Conservation (phyloP, 1,139 yeast genomes). For the Scheffersomyces stambukii region DNA sequence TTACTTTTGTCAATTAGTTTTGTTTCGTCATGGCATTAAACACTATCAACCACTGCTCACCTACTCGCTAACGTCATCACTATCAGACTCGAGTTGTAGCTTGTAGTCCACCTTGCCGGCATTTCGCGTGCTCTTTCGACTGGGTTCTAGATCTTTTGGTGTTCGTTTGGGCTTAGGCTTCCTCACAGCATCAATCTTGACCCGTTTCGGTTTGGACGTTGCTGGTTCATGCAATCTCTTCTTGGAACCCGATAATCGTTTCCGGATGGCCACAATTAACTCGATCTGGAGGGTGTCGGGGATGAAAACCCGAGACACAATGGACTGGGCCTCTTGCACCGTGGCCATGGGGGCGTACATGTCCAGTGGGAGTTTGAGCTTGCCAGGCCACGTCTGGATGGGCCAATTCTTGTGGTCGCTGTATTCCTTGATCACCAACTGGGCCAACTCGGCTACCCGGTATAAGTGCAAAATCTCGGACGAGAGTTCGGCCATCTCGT, state of each 20-base stretch:
- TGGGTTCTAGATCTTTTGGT: constrained; percentile 14
- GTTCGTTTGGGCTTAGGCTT: constrained; percentile 3
- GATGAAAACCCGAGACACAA: constrained; percentile 47
- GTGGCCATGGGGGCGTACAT: constrained; percentile 55
- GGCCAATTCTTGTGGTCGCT: constrained; percentile 64
- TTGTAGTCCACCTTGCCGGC: constrained; percentile 37
- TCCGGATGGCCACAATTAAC: constrained; percentile 23
- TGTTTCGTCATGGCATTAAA: background rate
- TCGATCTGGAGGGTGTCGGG: constrained; percentile 36
- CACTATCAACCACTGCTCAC: background rate
- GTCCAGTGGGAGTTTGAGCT: constrained; percentile 62
- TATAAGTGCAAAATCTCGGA: constrained; percentile 45
- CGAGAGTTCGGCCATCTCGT: constrained; percentile 22
- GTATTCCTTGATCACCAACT: constrained; percentile 55
- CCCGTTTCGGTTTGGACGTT: too few relatives aligned
- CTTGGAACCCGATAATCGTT: too few relatives aligned
- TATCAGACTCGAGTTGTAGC: constrained; percentile 17
- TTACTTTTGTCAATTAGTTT: too few relatives aligned
- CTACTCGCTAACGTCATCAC: constrained; percentile 1
- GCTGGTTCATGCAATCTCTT: too few relatives aligned
- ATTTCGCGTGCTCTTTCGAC: constrained; percentile 44
- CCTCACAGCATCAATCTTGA: background rate
- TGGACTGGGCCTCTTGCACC: constrained; percentile 39
- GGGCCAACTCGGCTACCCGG: constrained; percentile 69
- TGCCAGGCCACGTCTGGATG: constrained; percentile 79